These are phyloP conservation scores for Termitomyces sp. DNA, from an alignment of 768 basidiomycete genomes.

Conservation along the genomic window DNA sequence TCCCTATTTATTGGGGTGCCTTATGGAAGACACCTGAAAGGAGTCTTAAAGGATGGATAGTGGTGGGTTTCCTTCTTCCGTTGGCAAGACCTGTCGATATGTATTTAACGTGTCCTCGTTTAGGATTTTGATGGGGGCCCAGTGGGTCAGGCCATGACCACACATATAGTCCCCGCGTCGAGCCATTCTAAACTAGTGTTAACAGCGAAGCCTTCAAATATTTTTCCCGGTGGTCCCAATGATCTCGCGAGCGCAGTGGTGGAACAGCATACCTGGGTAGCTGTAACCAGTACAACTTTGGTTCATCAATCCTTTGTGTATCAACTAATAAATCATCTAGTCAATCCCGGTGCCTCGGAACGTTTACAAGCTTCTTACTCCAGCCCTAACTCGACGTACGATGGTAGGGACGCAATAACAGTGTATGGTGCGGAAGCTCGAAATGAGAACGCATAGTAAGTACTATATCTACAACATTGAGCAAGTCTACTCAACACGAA, in stretches of 20 bases:
- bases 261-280: slow-evolving; percentile 47
- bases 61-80: slow-evolving; percentile 10
- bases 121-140: slow-evolving; percentile 53
- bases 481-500: neutral
- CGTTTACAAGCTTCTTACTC: slow-evolving; percentile 31
- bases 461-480: neutral
- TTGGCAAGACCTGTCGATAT: neutral
- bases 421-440: slow-evolving; percentile 45
- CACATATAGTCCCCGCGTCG: slow-evolving; percentile 23
- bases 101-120: neutral
- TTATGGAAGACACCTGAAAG: slow-evolving; percentile 17
- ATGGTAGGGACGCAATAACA: slow-evolving; percentile 43
- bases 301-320: neutral
- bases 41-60: slow-evolving; percentile 16
- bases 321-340: slow-evolving; percentile 14
- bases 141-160: slow-evolving; percentile 38
- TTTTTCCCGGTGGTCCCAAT: slow-evolving; percentile 34
- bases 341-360: slow-evolving; percentile 33
- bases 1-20: slow-evolving; percentile 20
- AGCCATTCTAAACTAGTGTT: slow-evolving; percentile 33
- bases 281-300: slow-evolving; percentile 36
- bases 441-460: slow-evolving; percentile 58
- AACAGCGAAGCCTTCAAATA: slow-evolving; percentile 27
- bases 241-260: slow-evolving; percentile 38
- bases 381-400: slow-evolving; percentile 34